Conservation (phyloP, 129 eudicot species). For the Escallonia rubra region DNA sequence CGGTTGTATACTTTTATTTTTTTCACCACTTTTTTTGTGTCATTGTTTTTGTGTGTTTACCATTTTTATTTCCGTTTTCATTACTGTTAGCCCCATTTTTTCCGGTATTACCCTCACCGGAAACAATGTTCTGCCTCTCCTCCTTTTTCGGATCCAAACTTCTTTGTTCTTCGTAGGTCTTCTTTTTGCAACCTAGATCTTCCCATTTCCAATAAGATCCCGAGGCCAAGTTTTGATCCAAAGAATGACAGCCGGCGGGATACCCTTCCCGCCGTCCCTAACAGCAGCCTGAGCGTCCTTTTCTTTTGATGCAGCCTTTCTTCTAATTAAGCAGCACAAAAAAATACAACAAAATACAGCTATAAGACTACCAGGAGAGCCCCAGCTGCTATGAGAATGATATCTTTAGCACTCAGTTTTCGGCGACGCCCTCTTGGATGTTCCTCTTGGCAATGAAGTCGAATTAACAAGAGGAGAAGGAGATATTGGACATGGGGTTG, state of each 20-base stretch:
- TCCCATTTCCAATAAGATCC: too few relatives aligned
- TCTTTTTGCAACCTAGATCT: too few relatives aligned
- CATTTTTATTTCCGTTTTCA: too few relatives aligned
- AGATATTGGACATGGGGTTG: constrained; percentile 3
- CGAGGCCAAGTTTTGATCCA: neutral
- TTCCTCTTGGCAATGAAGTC: neutral
- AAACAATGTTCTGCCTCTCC: neutral
- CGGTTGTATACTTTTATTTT: too few relatives aligned
- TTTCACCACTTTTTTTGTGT: too few relatives aligned
- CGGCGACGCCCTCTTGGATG: neutral
- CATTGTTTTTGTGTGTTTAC: too few relatives aligned
- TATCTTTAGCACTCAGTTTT: constrained; percentile 16
- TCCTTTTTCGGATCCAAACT: too few relatives aligned
- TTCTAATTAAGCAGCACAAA: constrained; percentile 12
- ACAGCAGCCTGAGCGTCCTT: constrained; percentile 10
- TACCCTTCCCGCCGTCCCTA: constrained; percentile 1
- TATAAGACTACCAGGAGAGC: constrained; percentile 8
- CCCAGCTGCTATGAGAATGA: constrained; percentile 15
- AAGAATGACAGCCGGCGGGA: constrained; percentile 16
- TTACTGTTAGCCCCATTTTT: too few relatives aligned
- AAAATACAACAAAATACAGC: constrained; percentile 3
- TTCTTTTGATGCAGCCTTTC: neutral
- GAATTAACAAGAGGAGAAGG: neutral
- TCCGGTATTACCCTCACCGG: too few relatives aligned
- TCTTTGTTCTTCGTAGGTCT: too few relatives aligned